Base-by-base conservation (phyloP, 1,139 yeast genomes). In the Hyphopichia buzzinii region DNA sequence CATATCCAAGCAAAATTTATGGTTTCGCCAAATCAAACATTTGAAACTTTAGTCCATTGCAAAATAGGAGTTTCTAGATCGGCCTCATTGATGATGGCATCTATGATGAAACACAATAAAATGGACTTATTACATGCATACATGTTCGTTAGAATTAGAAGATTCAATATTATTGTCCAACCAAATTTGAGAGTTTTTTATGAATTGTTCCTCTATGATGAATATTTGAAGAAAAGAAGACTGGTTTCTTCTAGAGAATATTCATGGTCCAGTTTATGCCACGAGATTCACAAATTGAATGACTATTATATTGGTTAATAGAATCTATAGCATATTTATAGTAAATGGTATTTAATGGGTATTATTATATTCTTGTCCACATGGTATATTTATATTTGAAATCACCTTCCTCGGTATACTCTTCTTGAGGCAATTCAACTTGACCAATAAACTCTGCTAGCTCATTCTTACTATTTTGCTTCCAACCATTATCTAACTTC, bases 41-140 rank as follows among this genome's bases (percentile, higher is more conserved):
- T 33, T 2, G 55, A 49, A 22, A 81, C 87, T 0, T 63, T 89
- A 37, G 88, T 87, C 13, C 96, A 89, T 55, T 89, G 97, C 55
- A 81, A 88, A 52, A 95, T 86, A 38, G 97, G 97, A 1, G 97
- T 89, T 4, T 86, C 95, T 0, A 67, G 97, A 38, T 84, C 94
- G 16, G 97, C 96, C 0, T 81, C 95, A 0, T 84, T 90, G 28
- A 84, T 95, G 47, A 86, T 89, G 44, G 96, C 97, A 3, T 90
- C 86, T 52, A 83, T 87, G 39, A 88, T 89, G 95, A 82, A 79
- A 46, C 64, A 86, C 35, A 64, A 80, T 40, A 67, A 76, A 21
- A 68, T 86, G 40, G 79, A 81, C 31, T 61, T 89, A 29, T 74
- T 89, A 12, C 72, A 84, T 34, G 90, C 95, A 3, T 89, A 88